Conservation (phyloP, 352 stramenopile species). For the Phytophthora foliorum region DNA sequence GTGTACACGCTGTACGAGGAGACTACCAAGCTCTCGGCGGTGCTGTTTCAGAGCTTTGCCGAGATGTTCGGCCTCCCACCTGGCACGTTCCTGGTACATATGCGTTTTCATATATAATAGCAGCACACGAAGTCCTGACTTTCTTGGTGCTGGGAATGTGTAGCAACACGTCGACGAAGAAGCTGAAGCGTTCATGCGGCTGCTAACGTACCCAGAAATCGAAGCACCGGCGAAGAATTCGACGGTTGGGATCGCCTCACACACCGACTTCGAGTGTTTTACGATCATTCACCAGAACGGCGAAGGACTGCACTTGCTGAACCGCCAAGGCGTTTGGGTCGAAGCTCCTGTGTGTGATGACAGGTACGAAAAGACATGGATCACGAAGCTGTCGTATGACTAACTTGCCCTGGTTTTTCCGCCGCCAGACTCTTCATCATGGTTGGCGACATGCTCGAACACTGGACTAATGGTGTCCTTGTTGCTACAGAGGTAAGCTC, state of each 20-base stretch:
- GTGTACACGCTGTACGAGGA: constrained; percentile 81
- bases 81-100: constrained; percentile 68
- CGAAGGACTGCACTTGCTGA: constrained; percentile 71
- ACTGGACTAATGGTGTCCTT: constrained; percentile 83
- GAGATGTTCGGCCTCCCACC: constrained; percentile 77
- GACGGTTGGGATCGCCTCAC: constrained; percentile 80
- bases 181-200: constrained; percentile 80
- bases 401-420: neutral
- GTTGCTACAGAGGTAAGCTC: constrained; percentile 73
- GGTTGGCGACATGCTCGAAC: constrained; percentile 85
- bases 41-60: constrained; percentile 81
- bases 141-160: constrained; percentile 25
- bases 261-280: constrained; percentile 90
- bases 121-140: neutral
- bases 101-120: neutral
- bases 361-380: constrained; percentile 38
- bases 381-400: neutral
- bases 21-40: constrained; percentile 68
- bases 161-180: constrained; percentile 79
- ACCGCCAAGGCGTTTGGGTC: constrained; percentile 70
- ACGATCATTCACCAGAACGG: constrained; percentile 90
- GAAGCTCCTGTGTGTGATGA: constrained; percentile 77
- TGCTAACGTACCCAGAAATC: constrained; percentile 78
- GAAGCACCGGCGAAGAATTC: constrained; percentile 58
- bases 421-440: constrained; percentile 69